Percentiles rank a stretch among this genome's conserved stretches.
phyloP scores from a whole-genome alignment of 176 grass and related monocot genomes.

The Chrysopogon serrulatus region DNA sequence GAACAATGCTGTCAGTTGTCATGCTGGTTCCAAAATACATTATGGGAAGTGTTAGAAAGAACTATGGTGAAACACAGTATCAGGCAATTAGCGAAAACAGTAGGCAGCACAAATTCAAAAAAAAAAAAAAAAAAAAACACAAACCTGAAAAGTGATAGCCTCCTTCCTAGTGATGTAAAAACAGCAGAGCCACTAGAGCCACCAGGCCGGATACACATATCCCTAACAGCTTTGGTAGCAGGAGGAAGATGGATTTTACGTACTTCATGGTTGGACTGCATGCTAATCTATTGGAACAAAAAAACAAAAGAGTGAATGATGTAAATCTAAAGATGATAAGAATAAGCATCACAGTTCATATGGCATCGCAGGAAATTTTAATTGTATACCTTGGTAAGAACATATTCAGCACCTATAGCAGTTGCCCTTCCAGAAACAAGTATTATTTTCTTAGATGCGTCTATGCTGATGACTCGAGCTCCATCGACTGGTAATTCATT shows the following conservation, averaged over 20 bases:
- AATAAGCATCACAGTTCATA: constrained; percentile 1
- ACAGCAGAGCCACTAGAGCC: constrained; percentile 48
- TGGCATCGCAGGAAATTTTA: not conserved
- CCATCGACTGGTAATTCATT: constrained; percentile 62
- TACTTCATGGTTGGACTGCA: constrained; percentile 30
- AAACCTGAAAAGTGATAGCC: constrained; percentile 75
- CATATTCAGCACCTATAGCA: constrained; percentile 46
- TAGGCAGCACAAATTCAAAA: not conserved
- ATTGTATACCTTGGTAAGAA: constrained; percentile 66
- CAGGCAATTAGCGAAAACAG: not conserved
- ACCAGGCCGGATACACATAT: constrained; percentile 64
- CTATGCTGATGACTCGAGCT: constrained; percentile 74
- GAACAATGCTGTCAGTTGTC: constrained; percentile 42
- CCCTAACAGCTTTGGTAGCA: constrained; percentile 68
- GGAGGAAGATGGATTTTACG: constrained; percentile 57
- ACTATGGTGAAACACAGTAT: not conserved
- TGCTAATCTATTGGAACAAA: constrained; percentile 58
- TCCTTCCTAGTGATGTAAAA: constrained; percentile 74
- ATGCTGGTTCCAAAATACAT: constrained; percentile 63
- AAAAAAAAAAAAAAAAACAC: constrained; percentile 30
- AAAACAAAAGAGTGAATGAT: not conserved
- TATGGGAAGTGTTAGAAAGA: constrained; percentile 18
- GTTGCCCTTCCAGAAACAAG: constrained; percentile 59
- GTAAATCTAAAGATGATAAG: not conserved
- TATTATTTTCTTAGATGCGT: constrained; percentile 57